Evolutionary conservation across 2,329 filamentous ascomycete genomes (phyloP), one percentile per base, ranked within the genome.

Genomic region (Colletotrichum tabaci): DNA sequence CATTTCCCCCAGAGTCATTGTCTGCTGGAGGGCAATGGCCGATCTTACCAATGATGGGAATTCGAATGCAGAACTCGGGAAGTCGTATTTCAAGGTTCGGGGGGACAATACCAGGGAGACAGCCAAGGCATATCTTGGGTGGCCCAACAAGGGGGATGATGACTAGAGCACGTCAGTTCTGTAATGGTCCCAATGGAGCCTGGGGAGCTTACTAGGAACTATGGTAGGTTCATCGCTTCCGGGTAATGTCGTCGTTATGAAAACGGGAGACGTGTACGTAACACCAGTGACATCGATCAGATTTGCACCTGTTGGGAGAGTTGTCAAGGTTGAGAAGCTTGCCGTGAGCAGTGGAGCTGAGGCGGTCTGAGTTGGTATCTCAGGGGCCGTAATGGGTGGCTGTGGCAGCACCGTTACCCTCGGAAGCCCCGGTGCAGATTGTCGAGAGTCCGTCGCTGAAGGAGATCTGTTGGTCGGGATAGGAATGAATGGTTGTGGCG

Each of bases 201-300:
- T 7, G 16, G 46, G 8, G 46, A 7, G n/a, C 10, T 47, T 16
- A 57, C 53, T 12, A 21, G 53, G 53, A 38, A 57, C 53, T 15
- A 57, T 12, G 12, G 53, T 57, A 6, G 53, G n/a, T 13, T 38
- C n/a, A 5, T 40, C 6, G 21, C 53, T 35, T 18, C 53, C 53
- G n/a, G 53, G 30, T 21, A 35, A 42, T 21, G 53, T 57, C n/a
- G 53, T 57, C 13, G 53, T 57, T 18, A 40, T 57, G 35, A 38
- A 57, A 3, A 57, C 30, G 2, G 53, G 53, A 4, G 35, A 21
- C 13, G 53, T 57, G 38, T 40, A 40, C 3, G 53, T 42, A 13
- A 16, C 8, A n/a, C 35, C 50, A 18, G 16, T 53, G 35, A 38
- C 9, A 38, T 38, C 35, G 35, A 38, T 10, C 8, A 38, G 9